These are phyloP conservation scores for Linum tenue DNA, from an alignment of 345 rosid genomes.

Conservation along the genomic window DNA sequence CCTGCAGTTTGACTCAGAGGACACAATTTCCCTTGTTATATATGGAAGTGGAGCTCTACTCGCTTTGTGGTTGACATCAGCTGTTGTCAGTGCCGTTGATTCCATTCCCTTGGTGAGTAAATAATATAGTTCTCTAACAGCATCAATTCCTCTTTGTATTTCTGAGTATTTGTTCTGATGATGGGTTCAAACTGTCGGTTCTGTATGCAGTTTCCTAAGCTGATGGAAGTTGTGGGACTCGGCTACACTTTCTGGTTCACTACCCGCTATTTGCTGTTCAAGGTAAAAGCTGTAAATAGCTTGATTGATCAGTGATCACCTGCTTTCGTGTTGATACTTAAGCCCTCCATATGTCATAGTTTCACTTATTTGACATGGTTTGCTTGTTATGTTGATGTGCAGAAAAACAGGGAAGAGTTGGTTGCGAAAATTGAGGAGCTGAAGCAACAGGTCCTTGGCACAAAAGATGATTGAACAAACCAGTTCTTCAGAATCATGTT, in stretches of 20 bases:
- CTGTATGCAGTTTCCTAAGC: constrained; percentile 57
- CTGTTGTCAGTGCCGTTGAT: constrained; percentile 65
- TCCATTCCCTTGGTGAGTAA: constrained; percentile 72
- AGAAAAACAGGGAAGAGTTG: constrained; percentile 68
- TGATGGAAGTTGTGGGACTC: constrained; percentile 86
- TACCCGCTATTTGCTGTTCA: constrained; percentile 63
- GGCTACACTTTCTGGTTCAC: constrained; percentile 81
- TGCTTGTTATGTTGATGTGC: constrained; percentile 12
- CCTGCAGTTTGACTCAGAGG: constrained; percentile 57
- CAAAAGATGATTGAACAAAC: constrained; percentile 29
- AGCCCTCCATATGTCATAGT: too few species aligned
- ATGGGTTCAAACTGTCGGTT: neutral
- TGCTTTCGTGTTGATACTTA: neutral
- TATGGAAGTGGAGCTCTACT: constrained; percentile 57
- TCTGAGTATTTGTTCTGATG: neutral
- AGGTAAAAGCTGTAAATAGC: constrained; percentile 30
- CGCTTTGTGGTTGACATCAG: constrained; percentile 49
- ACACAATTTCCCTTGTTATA: constrained; percentile 41
- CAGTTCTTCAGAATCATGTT: neutral
- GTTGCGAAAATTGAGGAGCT: constrained; percentile 50
- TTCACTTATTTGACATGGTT: neutral
- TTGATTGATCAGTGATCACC: neutral
- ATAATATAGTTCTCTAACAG: too few species aligned
- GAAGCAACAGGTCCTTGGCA: constrained; percentile 62
- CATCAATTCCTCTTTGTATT: neutral